A percentile compares a stretch with the other conserved stretches of the same genome.
These are phyloP conservation scores for Pseudonitzschia multistriata DNA, from an alignment of 108 stramenopile genomes.

Conservation along the genomic window DNA sequence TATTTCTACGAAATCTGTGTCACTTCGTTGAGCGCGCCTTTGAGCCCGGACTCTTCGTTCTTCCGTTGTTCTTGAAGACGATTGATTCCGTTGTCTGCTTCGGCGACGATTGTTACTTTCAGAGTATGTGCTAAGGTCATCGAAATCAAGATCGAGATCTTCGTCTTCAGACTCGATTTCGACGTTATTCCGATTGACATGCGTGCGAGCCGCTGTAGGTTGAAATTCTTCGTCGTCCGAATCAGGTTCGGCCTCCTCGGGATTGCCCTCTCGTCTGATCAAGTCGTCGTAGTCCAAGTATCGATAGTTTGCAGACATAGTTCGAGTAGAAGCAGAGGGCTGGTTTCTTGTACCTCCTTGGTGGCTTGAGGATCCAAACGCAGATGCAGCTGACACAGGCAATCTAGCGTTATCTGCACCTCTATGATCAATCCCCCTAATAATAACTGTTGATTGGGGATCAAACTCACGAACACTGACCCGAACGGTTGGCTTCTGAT, in stretches of 20 bases:
- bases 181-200: conserved; percentile 20
- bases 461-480: conserved; percentile 29
- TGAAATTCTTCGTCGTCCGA: conserved; percentile 65
- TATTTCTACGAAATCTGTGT: conserved; percentile 33
- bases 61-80: conserved; percentile 1
- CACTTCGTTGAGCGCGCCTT: conserved; percentile 12
- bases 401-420: background rate
- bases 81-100: conserved; percentile 12
- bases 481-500: conserved; percentile 6
- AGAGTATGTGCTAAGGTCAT: conserved; percentile 32
- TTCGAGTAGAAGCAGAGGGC: conserved; percentile 12
- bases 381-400: background rate
- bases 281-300: conserved; percentile 63
- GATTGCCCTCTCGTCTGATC: conserved; percentile 37
- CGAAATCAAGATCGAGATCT: conserved; percentile 40
- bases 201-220: conserved; percentile 15
- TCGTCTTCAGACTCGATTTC: conserved; percentile 37
- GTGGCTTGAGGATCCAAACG: background rate
- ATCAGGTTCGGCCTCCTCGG: conserved; percentile 49
- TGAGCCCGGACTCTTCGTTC: conserved; percentile 22
- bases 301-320: conserved; percentile 53
- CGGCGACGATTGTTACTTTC: conserved; percentile 13
- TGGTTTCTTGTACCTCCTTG: conserved; percentile 1
- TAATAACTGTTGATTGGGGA: conserved; percentile 26
- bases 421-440: conserved; percentile 19